phyloP scores from a whole-genome alignment of 345 rosid species.

The Noccaea bulbosa region DNA sequence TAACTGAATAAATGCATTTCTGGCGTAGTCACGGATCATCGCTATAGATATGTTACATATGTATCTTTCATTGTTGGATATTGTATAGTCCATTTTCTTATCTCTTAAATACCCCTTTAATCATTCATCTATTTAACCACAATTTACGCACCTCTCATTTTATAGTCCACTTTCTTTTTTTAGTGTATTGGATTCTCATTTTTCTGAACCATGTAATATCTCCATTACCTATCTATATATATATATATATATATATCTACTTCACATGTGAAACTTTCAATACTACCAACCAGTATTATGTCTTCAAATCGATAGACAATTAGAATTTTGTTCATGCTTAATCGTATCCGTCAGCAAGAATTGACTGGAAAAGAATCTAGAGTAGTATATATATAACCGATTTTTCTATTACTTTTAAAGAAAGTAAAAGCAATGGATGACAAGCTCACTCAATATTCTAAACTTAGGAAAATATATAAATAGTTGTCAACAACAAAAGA shows the following conservation, averaged over 20 bases:
- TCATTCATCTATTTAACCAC: not conserved
- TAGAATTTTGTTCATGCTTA: not conserved
- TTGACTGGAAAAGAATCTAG: too few relatives aligned
- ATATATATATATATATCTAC: too few relatives aligned
- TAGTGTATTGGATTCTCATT: not conserved
- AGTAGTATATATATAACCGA: not conserved
- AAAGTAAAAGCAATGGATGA: conserved; percentile 15
- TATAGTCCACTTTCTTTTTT: not conserved
- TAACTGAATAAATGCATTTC: conserved; percentile 25
- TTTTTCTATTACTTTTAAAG: not conserved
- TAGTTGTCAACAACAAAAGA: not conserved
- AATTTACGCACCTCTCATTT: not conserved
- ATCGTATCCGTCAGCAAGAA: too few relatives aligned
- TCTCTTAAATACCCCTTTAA: not conserved
- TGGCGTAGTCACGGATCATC: conserved; percentile 11
- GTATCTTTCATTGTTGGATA: not conserved
- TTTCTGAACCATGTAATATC: conserved; percentile 9
- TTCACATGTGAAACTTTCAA: not conserved
- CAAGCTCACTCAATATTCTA: not conserved
- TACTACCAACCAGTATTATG: not conserved
- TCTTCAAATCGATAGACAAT: not conserved
- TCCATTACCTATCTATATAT: conserved; percentile 2
- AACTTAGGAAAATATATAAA: not conserved
- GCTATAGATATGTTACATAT: not conserved
- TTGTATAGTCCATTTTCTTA: not conserved